Evolutionary conservation across 768 basidiomycete genomes (phyloP), one percentile per base, ranked within the genome.

Genomic region (Exidia glandulosa): DNA sequence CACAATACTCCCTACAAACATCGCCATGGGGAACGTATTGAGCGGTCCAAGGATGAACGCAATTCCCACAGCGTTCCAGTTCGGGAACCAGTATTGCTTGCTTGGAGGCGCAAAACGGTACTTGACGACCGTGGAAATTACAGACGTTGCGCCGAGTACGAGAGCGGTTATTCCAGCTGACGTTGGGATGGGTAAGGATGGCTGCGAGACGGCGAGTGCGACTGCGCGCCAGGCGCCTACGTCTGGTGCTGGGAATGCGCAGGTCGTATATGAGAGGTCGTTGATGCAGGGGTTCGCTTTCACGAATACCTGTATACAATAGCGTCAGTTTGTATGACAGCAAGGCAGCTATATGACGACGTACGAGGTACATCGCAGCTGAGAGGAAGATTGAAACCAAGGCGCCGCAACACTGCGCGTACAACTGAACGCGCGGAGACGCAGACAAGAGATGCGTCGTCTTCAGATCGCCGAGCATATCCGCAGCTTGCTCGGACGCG

Each of bases 81-180:
- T 83, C 37, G 81, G 81, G 41, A 82, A 69, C 56, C 71, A 81
- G 52, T 58, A 61, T 72, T 75, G 75, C 69, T 81, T 79, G 60
- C 77, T 79, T 67, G 74, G 75, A 32, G 81, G 79, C 41, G 81
- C 70, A 66, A 70, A 75, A 62, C 69, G 71, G 66, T 78, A 72
- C 65, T 78, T 81, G 31, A 74, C 68, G n/a, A 80, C 56, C 32
- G 83, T 74, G 5, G 74, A 74, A 36, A 78, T 12, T 32, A 77
- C 72, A 31, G 78, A 76, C 60, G 73, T 65, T 57, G 83, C 69
- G 6, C 75, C 75, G 3, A 84, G 73, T 48, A 63, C 81, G 63
- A 85, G 81, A 37, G 84, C 81, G 3, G 81, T 79, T 64, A 79
- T 80, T 10, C 83, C 83, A 12, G 82, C 82, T 1, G 78, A 78